Percentiles rank a stretch among this genome's conserved stretches.
Evolutionary conservation across 352 stramenopile genomes (phyloP).

Genomic region (Salisapilia sapeloensis): DNA sequence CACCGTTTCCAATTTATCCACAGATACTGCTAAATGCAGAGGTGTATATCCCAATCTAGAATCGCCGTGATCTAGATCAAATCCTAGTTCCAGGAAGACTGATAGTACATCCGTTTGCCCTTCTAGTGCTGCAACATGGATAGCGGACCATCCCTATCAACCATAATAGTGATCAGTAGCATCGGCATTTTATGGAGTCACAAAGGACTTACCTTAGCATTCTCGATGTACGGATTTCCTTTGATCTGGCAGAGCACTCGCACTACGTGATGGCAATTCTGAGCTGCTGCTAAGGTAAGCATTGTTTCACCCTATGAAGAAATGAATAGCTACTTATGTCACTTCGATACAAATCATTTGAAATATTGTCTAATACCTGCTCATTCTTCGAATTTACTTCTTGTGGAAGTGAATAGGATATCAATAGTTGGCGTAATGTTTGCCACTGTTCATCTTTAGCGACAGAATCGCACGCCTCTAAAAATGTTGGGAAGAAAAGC

Average conservation of each 20-base stretch:
- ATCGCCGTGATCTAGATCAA: constrained; percentile 25
- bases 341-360: constrained; percentile 1
- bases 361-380: constrained; percentile 7
- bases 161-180: neutral
- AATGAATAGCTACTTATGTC: constrained; percentile 1
- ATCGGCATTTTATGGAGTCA: no score
- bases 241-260: constrained; percentile 54
- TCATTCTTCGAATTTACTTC: constrained; percentile 43
- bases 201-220: constrained; percentile 19
- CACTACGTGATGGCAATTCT: constrained; percentile 23
- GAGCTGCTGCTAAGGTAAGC: constrained; percentile 36
- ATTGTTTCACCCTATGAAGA: constrained; percentile 44
- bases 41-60: constrained; percentile 35
- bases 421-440: constrained; percentile 23
- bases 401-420: constrained; percentile 39
- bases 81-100: constrained; percentile 15
- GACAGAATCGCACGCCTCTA: constrained; percentile 24
- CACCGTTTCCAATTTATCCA: constrained; percentile 38
- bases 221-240: constrained; percentile 29
- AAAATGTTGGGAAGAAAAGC: constrained; percentile 36
- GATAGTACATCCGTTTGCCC: constrained; percentile 30
- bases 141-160: constrained; percentile 28
- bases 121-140: constrained; percentile 37
- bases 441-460: constrained; percentile 14
- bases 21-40: constrained; percentile 27